Base-by-base conservation (phyloP, 2,329 filamentous ascomycete genomes). In the Cytospora piceicola region DNA sequence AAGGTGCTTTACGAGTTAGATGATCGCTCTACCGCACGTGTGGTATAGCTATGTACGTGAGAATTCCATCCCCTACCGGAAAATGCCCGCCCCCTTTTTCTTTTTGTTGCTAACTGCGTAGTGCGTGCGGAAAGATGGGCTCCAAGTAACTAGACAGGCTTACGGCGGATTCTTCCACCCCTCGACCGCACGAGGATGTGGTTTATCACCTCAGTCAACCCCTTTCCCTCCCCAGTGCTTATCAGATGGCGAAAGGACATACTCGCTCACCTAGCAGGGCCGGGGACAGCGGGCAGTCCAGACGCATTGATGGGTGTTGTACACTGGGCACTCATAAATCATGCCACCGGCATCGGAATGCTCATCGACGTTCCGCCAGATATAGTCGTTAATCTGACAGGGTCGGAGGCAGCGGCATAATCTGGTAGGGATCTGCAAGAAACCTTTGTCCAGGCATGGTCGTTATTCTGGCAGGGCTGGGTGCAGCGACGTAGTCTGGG, bases 381-480 rank as follows among this genome's bases (percentile, higher is more conserved):
- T 29, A 29, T 29, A 29, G 27, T 29, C 27, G 27, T 29, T 29
- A 29, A 29, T 29, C 27, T 29, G 27, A 29, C 27, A 29, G 27
- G 32, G 8, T 34, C 32, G 7, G 11, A 12, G 32, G 32, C 32
- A 34, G 32, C 8, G 32, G 32, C 32, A 12, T 34, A 34, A 8
- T 34, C 32, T 34, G 32, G 32, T 6, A 5, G 39, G 11, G n/a
- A n/a, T n/a, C n/a, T n/a, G n/a, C n/a, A n/a, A n/a, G n/a, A n/a
- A n/a, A n/a, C n/a, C n/a, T n/a, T n/a, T n/a, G n/a, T n/a, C n/a
- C n/a, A 39, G 60, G 29, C 60, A 56, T 62, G 52, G 52, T 62
- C 36, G 39, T 56, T 49, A 62, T 62, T 52, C 60, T 22, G 27
- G 36, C 52, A 62, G 60, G 60, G 52, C 60, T 56, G 49, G 49